Base-by-base conservation (phyloP, 1,139 yeast genomes). In the Petasospora rhodanensis region DNA sequence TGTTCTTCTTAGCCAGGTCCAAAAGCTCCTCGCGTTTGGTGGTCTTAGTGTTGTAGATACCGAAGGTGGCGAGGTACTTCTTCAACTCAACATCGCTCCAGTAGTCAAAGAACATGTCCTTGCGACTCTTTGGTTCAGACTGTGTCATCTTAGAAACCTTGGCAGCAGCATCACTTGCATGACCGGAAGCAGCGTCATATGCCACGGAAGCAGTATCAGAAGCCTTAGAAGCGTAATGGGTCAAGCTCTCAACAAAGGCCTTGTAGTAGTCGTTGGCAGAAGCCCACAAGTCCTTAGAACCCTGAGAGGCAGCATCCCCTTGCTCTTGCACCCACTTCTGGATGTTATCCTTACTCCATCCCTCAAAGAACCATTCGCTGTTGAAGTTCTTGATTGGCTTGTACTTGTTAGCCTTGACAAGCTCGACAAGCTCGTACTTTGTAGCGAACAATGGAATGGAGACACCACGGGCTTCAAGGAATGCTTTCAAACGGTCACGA, bases 11-110 rank as follows among this genome's bases (percentile, higher is more conserved):
- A 14, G 79, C 79, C 41, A 62, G 48, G 11, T 60, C 54, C 16
- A 71, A 51, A 45, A 77, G 59, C 34, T 75, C 70, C 26, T 67
- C 65, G 42, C 66, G 68, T 35, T 59, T 59, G 37, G 62, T 52
- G n/a, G 55, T 55, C 18, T 58, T 55, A 23, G 67, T 55, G 31
- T 58, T 45, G 26, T 61, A 57, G 34, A 67, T 58, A 7, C 83
- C 83, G 51, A 68, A 76, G 7, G 71, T 62, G 26, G 63, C 59
- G 35, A 79, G 56, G 54, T 76, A 79, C 19, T 65, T 62, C 46
- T 59, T 66, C 45, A 79, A 58, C 43, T 79, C 85, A 20, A 68
- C 65, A 24, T 65, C 66, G 15, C 75, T 61, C 77, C 80, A 77
- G 22, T 66, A 56, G 29, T 66, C 64, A 45, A 73, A 69, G 26